Evolutionary conservation across 1,139 yeast genomes (phyloP).

Genomic region (Casaregolazyma lundiana): DNA sequence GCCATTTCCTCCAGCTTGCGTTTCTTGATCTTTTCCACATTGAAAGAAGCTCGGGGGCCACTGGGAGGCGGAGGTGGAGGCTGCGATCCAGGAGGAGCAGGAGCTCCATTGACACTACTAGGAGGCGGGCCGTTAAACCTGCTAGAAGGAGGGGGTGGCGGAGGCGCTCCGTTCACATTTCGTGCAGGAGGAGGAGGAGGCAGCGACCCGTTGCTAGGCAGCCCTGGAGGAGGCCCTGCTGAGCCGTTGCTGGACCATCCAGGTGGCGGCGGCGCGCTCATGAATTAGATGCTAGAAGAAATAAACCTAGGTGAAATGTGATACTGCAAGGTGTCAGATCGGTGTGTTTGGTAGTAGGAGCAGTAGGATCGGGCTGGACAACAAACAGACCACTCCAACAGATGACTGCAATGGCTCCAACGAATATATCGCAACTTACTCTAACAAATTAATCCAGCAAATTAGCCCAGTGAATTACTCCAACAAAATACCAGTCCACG

Average conservation of each 20-base stretch:
- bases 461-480: no score
- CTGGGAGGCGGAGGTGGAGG: slow-evolving; percentile 28
- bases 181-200: slow-evolving; percentile 19
- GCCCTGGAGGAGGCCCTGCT: slow-evolving; percentile 8
- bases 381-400: no score
- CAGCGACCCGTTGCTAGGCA: slow-evolving; percentile 3
- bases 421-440: no score
- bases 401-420: no score
- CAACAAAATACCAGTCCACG: no score
- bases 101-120: slow-evolving; percentile 13
- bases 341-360: no score
- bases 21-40: slow-evolving; percentile 10
- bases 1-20: slow-evolving; percentile 40
- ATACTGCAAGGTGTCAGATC: no score
- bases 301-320: no score
- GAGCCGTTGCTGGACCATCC: background rate
- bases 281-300: background rate
- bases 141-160: slow-evolving; percentile 16
- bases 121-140: slow-evolving; percentile 7
- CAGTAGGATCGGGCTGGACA: no score
- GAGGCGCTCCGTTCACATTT: slow-evolving; percentile 16
- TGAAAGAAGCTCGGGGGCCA: slow-evolving; percentile 27
- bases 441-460: no score
- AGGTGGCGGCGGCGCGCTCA: slow-evolving; percentile 8
- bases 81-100: slow-evolving; percentile 17